Evolutionary conservation across 345 rosid genomes (phyloP).

Genomic region (Eucalyptus shirleyi): DNA sequence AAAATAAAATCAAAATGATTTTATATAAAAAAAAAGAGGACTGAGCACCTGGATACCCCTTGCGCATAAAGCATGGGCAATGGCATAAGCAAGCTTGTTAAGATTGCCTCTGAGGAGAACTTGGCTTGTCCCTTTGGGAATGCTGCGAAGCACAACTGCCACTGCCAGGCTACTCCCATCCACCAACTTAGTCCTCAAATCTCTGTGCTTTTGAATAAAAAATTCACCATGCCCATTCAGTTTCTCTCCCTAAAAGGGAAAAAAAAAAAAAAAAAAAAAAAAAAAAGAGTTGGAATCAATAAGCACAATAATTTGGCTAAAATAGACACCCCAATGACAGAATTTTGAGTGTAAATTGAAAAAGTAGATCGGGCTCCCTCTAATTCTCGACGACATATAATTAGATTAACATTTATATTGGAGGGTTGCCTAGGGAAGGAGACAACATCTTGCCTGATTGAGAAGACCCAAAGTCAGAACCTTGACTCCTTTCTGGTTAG

Average conservation of each 20-base stretch:
- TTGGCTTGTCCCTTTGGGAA: constrained; percentile 21
- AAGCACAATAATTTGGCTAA: neutral
- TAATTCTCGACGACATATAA: neutral
- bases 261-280: neutral
- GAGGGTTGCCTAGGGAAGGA: neutral
- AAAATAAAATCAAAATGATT: neutral
- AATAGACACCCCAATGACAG: neutral
- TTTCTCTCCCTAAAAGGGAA: constrained; percentile 23
- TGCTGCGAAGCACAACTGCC: constrained; percentile 26
- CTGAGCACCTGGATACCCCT: constrained; percentile 23
- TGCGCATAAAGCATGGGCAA: constrained; percentile 17
- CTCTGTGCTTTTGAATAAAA: constrained; percentile 21
- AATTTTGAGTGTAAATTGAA: neutral
- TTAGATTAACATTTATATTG: neutral
- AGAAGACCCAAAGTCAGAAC: constrained; percentile 29
- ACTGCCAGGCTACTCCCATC: constrained; percentile 50
- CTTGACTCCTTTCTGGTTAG: constrained; percentile 16
- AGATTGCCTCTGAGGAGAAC: constrained; percentile 28
- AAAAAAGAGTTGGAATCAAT: neutral
- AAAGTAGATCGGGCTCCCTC: neutral
- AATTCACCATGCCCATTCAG: constrained; percentile 33
- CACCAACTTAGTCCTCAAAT: constrained; percentile 31
- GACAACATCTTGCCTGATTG: constrained; percentile 20
- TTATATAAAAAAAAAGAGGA: neutral
- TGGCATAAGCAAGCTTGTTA: constrained; percentile 22